Base-by-base conservation (phyloP, 371 early-diverging fungal genomes). In the Actinomucor elegans region DNA sequence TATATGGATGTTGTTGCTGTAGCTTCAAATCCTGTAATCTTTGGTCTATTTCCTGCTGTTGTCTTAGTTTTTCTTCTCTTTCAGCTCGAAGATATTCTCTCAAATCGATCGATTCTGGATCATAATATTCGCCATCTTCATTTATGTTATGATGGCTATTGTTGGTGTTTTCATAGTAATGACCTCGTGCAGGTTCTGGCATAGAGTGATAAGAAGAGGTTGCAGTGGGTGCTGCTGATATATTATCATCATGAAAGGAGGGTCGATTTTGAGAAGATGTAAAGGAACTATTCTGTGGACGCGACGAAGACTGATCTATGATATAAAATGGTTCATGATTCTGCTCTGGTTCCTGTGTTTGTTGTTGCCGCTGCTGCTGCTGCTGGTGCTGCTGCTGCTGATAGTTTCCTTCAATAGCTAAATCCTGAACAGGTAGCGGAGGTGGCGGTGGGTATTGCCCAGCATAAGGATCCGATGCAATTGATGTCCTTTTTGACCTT, bases 381-480 rank as follows among this genome's bases (percentile, higher is more conserved):
- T 38, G 47, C 9, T 41, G 41, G 1, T 52, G 53, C 6, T 15
- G 36, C 8, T 15, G 12, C 28, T 18, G 17, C 1, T 29, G 46
- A 14, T 41, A 28, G 5, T 41, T 42, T 35, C 50, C 36, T 11
- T 48, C 43, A 8, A 48, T 10, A 20, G 48, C 5, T 31, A 38
- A 9, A 33, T 59, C 53, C 7, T 58, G 32, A 23, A 14, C 17
- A 4, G 38, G 33, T 35, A 61, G 36, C 5, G 67, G 65, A 11
- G 49, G 61, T 0, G 69, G 69, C 5, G 61, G 51, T 32, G 69
- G 69, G 41, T 69, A 69, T 41, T 69, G 66, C 9, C 69, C 69
- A 33, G 69, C 66, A 52, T 69, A 69, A 36, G 66, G 66, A 51
- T 69, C 69, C 27, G 54, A 44, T n/a, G 24, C 27, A 28, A 29